Evolutionary conservation across 768 basidiomycete species (phyloP), one percentile per base, ranked within the genome.

Genomic region (Hygrophorus russula): DNA sequence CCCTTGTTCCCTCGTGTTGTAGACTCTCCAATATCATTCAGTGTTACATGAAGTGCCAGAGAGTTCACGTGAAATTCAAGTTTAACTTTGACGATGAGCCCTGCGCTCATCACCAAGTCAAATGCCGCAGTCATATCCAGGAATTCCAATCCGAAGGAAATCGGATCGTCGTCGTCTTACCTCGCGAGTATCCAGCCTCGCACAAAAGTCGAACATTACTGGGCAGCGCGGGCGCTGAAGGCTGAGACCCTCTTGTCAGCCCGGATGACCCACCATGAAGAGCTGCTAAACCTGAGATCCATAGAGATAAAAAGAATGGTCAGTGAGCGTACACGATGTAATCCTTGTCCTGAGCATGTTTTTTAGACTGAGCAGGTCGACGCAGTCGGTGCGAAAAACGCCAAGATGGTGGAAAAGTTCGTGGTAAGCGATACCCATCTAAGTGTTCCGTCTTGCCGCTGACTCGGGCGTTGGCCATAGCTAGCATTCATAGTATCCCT

Each of bases 191-290:
- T 47, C 3, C 29, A 47, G 7, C 44, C 43, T 17, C 43, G 27
- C 15, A 57, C 42, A 12, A 20, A 17, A 11, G 53, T 55, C 1
- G 78, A 78, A 50, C 75, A 73, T 47, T 81, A 82, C 52, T 85
- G 83, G 83, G 77, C 76, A 19, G 62, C 71, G 12, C 73, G 82
- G 2, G 80, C 82, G 2, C 50, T 81, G 17, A 67, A 72, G 2
- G 82, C 82, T 0, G 83, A 86, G 54, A 70, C 76, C 2, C 57
- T 80, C 31, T 64, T 85, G 2, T 59, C 67, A 0, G 72, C 71
- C 18, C 66, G 67, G 31, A 62, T 63, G 27, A 58, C 54, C 14
- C 76, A 81, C 53, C 67, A 70, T 34, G 55, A 56, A 9, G 78
- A 82, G 38, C 51, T 82, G 27, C 63, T 59, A 45, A 59, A 55